phyloP scores from a whole-genome alignment of 176 grass and related monocot genomes.

The Pontederia paniculata region DNA sequence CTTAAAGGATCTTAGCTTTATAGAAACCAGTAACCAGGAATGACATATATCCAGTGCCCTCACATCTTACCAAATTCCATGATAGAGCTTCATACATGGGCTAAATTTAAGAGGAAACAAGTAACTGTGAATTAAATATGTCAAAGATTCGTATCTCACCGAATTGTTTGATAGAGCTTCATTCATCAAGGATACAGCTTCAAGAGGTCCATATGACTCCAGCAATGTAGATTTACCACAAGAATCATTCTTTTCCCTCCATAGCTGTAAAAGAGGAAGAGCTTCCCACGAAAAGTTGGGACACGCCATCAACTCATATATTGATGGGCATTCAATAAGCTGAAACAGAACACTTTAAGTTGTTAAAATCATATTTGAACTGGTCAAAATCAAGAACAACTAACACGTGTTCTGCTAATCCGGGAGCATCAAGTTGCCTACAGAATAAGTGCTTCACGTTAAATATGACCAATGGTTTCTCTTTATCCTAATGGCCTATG shows the following conservation, averaged over 20 bases:
- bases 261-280: conserved; percentile 73
- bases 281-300: conserved; percentile 60
- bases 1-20: too few species aligned
- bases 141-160: conserved; percentile 22
- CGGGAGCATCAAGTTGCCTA: too few species aligned
- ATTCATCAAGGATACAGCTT: conserved; percentile 62
- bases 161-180: conserved; percentile 81
- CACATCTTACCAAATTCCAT: too few species aligned
- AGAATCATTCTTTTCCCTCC: conserved; percentile 47
- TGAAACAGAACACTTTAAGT: conserved; percentile 22
- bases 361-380: not conserved
- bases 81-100: too few species aligned
- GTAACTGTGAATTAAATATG: conserved; percentile 2
- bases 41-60: too few species aligned
- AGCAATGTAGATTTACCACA: conserved; percentile 47
- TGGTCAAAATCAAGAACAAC: not conserved
- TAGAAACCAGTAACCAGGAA: too few species aligned
- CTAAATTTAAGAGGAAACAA: not conserved
- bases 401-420: not conserved
- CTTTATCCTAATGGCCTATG: too few species aligned
- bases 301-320: conserved; percentile 83
- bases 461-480: too few species aligned
- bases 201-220: conserved; percentile 67
- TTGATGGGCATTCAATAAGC: conserved; percentile 95
- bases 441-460: too few species aligned